Base-by-base conservation (phyloP, 2,329 filamentous ascomycete species). In the Penicillium sp. region DNA sequence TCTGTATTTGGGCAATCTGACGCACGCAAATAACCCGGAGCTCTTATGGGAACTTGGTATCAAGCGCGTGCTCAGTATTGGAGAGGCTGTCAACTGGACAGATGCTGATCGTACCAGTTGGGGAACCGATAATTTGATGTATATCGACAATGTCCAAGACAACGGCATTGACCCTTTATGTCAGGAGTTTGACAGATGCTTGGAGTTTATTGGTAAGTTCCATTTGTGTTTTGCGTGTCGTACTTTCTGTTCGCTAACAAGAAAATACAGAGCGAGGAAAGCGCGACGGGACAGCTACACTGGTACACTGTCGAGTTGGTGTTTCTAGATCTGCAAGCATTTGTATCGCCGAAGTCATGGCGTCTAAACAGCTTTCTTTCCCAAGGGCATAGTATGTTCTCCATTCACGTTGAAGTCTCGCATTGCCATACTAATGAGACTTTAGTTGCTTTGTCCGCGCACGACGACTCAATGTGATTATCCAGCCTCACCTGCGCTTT, bases 271-370 rank as follows among this genome's bases (percentile, higher is more conserved):
- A 91, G 63, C 86, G 86, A 63, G 92, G 93, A 34, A 90, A 88
- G 68, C 77, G 77, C 36, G 88, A 89, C 42, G 88, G 89, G 29
- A 90, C 85, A 4, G 91, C 93, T 22, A 97, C 94, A 0, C 81
- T 99, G 53, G 94, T 99, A 14, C 94, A 99, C 72, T 99, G 94
- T 71, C 88, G 94, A 16, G 94, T 99, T 7, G 94, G 94, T 45
- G 94, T 99, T 51, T 97, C 92, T 47, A 86, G 94, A 48, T 96
- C 91, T 59, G 94, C 94, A 11, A 99, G 93, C 1, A 97, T 99
- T 58, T 97, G 94, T 71, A 99, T 99, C 67, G 94, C 94, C n/a
- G 92, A 97, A 74, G 91, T 97, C 34, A 99, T 99, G 94, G 86
- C 88, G 34, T 81, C 88, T 24, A 75, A 91, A 64, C 81, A 85